phyloP scores from a whole-genome alignment of 108 stramenopile species.

The Ochromonas danica region DNA sequence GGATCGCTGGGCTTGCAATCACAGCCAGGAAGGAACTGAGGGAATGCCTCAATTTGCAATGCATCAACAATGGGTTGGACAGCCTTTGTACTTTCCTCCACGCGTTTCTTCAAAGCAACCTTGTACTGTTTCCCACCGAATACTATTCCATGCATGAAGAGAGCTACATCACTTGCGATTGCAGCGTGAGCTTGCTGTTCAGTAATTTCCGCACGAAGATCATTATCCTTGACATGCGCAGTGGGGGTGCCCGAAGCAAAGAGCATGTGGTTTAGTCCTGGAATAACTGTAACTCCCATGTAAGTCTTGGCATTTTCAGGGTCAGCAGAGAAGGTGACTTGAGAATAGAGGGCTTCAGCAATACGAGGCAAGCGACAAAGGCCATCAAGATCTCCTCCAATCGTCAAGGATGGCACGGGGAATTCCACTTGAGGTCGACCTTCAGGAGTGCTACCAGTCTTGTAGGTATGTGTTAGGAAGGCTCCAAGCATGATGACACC shows the following conservation, averaged over 20 bases:
- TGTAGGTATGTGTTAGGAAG: not conserved
- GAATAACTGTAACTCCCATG: not conserved
- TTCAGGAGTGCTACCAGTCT: not conserved
- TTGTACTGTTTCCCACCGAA: too few relatives aligned
- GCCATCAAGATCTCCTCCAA: constrained; percentile 22
- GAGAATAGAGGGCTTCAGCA: constrained; percentile 6
- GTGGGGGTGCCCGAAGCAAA: not conserved
- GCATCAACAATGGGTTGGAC: not conserved
- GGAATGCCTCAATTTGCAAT: not conserved
- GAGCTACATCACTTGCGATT: not conserved
- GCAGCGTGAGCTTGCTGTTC: not conserved
- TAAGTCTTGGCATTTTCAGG: not conserved
- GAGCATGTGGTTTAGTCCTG: constrained; percentile 1
- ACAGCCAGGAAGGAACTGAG: constrained; percentile 4
- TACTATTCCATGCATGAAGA: too few relatives aligned
- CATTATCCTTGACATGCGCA: not conserved
- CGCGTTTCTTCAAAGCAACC: not conserved
- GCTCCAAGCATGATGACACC: not conserved
- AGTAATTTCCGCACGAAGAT: not conserved
- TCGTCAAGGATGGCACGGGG: constrained; percentile 31
- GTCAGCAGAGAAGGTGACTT: not conserved
- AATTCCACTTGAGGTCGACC: constrained; percentile 1
- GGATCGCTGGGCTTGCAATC: not conserved
- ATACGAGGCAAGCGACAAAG: constrained; percentile 4
- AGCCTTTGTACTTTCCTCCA: not conserved